These are phyloP conservation scores for Trichocladium uniseriatum DNA, from an alignment of 495 filamentous ascomycete species.

Conservation along the genomic window DNA sequence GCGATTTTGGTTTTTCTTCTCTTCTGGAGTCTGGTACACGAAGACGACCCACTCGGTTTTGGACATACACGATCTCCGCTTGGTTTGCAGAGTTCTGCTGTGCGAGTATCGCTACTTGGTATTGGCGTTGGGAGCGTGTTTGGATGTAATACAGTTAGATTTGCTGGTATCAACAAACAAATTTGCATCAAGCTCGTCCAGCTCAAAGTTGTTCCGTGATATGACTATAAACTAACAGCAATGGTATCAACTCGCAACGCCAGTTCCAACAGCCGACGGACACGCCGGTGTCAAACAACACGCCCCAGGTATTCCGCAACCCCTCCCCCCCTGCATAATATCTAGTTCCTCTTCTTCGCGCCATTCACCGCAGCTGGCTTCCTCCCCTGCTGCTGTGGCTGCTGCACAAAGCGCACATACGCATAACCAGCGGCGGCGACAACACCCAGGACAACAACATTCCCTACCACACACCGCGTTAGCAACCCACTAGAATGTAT, in stretches of 20 bases:
- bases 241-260: too few relatives aligned
- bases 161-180: too few relatives aligned
- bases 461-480: constrained; percentile 12
- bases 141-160: too few relatives aligned
- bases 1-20: not conserved
- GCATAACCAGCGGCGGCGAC: constrained; percentile 19
- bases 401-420: constrained; percentile 21
- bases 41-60: not conserved
- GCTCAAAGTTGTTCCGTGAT: too few relatives aligned
- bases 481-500: not conserved
- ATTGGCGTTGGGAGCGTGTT: not conserved
- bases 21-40: not conserved
- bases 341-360: constrained; percentile 20
- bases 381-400: constrained; percentile 16
- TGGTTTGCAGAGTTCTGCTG: not conserved
- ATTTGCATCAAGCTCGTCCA: too few relatives aligned
- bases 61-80: not conserved
- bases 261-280: too few relatives aligned
- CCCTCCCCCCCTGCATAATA: not conserved
- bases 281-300: too few relatives aligned
- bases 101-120: not conserved
- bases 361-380: constrained; percentile 4
- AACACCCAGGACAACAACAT: constrained; percentile 26
- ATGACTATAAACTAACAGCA: too few relatives aligned
- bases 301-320: not conserved